Evolutionary conservation across 1,284 basidiomycete genomes (phyloP), one percentile per base, ranked within the genome.

Genomic region (Pseudozyma flocculosa): DNA sequence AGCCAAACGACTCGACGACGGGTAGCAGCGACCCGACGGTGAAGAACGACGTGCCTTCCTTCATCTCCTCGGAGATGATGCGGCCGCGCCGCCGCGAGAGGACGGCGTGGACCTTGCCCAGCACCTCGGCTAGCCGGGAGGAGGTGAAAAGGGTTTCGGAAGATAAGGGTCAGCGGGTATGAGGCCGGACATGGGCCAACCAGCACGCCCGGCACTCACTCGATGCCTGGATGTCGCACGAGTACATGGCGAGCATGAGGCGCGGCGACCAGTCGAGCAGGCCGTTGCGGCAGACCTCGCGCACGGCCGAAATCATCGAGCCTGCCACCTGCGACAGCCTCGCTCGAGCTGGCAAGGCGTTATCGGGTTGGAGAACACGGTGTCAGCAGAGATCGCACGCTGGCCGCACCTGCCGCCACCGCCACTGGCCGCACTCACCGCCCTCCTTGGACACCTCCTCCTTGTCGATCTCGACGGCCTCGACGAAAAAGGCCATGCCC

Each of bases 61-160:
- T 96, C 91, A 98, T 96, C 79, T 98, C 95, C 78, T 98, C 95
- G 9, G 90, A 88, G 9, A 94, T 85, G 63, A 99, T 94, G 48
- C 89, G 84, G 1, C 95, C 95, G 48, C 92, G 84, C 54, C 95
- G 85, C 74, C 87, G 87, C 0, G 93, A 87, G 1, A 98, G 88
- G 15, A 98, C 95, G 2, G 87, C 94, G 72, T 98, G 98, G 0
- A 98, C 92, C 78, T 96, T 98, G 8, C 95, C 95, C 39, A 98
- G 84, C 0, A 97, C 95, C 63, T 98, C 95, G 71, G 92, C 91
- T 94, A 29, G 26, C 7, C 26, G 11, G 5, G 26, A 29, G 26
- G 26, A 11, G 5, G 26, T 29, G 26, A 29, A 11, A 5, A 29
- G 5, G 26, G 26, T 11, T 5, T 7, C 7, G 26, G 11, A 29